Evolutionary conservation across 2,329 filamentous ascomycete genomes (phyloP).

Genomic region (Scedosporium aurantiacum): DNA sequence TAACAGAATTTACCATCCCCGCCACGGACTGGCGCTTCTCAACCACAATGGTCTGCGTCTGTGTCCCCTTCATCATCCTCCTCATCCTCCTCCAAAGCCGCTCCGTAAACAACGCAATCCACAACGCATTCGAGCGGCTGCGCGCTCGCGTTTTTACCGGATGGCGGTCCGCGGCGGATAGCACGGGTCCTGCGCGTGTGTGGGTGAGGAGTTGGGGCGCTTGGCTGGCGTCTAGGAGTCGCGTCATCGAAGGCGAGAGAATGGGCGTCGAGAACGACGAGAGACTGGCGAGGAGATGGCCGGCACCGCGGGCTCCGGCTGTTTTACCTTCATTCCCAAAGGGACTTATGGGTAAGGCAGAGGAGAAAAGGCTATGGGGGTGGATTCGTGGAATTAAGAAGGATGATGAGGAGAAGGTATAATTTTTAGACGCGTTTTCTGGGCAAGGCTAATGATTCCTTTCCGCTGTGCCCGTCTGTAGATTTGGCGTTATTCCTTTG

Average conservation of each 20-base stretch:
- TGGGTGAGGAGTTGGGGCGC: neutral
- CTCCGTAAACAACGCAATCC: constrained; percentile 18
- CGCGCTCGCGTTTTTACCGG: neutral
- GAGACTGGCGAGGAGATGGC: neutral
- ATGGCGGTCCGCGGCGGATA: neutral
- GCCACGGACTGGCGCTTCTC: constrained; percentile 33
- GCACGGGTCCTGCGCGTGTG: neutral
- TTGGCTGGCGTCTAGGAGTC: neutral
- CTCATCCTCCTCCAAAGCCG: constrained; percentile 34
- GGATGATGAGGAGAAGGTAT: neutral
- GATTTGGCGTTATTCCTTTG: neutral
- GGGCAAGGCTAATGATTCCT: neutral
- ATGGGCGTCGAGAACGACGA: neutral
- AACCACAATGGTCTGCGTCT: constrained; percentile 54
- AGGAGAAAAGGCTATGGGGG: neutral
- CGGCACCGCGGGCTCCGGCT: neutral
- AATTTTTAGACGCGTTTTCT: neutral
- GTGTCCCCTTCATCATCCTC: constrained; percentile 37
- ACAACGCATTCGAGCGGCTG: neutral
- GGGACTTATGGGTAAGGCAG: neutral
- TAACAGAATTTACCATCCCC: constrained; percentile 32
- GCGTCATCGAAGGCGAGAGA: neutral
- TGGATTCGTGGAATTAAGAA: neutral
- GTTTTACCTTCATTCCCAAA: neutral
- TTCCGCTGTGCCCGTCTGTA: neutral